phyloP scores from a whole-genome alignment of 2,329 filamentous ascomycete genomes.

The Tolypocladium album region DNA sequence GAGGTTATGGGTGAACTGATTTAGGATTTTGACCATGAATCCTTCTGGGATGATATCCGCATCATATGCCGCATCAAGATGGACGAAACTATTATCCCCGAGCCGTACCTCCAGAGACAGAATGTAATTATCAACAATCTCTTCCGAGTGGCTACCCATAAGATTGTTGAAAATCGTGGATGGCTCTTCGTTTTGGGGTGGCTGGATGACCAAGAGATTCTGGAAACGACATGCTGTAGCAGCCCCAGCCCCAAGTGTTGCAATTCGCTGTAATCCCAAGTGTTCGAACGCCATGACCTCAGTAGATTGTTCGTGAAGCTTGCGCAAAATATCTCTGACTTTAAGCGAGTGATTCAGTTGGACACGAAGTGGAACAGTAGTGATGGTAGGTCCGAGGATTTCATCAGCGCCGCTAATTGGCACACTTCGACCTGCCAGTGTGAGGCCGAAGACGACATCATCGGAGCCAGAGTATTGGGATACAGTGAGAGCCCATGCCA shows the following conservation, averaged over 20 bases:
- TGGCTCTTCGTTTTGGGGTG: background rate
- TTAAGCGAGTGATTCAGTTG: constrained; percentile 15
- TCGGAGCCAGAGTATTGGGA: constrained; percentile 30
- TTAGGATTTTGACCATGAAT: background rate
- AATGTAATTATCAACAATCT: constrained; percentile 2
- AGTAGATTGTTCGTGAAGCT: constrained; percentile 6
- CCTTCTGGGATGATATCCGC: background rate
- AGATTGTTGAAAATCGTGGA: background rate
- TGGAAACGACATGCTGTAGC: constrained; percentile 13
- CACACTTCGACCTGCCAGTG: constrained; percentile 25
- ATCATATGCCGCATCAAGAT: background rate
- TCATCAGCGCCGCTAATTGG: constrained; percentile 10
- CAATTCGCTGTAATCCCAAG: constrained; percentile 11
- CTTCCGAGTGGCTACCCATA: background rate
- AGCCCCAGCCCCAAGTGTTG: constrained; percentile 4
- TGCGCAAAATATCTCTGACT: constrained; percentile 4
- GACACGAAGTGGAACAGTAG: constrained; percentile 30
- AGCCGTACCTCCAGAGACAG: background rate
- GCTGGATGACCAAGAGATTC: constrained; percentile 18
- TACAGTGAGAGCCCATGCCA: constrained; percentile 40
- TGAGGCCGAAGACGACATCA: constrained; percentile 31
- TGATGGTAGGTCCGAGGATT: constrained; percentile 21
- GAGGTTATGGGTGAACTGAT: constrained; percentile 1
- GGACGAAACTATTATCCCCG: background rate
- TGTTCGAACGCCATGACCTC: constrained; percentile 11